These are phyloP conservation scores for Nectriaceae sp. DNA, from an alignment of 2,329 filamentous ascomycete genomes.

Conservation along the genomic window DNA sequence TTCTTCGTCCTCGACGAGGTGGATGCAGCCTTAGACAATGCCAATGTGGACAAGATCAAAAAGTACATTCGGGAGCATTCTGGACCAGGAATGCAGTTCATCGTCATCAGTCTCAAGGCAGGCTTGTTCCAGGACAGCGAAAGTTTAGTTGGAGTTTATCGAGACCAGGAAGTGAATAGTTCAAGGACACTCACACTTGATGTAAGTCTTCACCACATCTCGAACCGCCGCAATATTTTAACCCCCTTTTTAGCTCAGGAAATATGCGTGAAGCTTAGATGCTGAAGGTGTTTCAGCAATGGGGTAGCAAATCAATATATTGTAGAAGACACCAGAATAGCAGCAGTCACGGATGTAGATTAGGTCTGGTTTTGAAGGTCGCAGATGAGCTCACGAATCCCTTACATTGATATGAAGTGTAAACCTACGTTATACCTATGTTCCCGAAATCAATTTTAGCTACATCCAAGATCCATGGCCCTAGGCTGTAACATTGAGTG, in stretches of 20 bases:
- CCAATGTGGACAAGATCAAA: constrained; percentile 93
- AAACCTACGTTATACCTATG: too few species aligned
- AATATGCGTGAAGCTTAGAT: constrained; percentile 32
- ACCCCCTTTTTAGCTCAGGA: constrained; percentile 30
- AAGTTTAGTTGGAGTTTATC: constrained; percentile 91
- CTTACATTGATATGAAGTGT: constrained; percentile 7
- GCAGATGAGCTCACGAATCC: constrained; percentile 7
- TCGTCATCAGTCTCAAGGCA: constrained; percentile 95
- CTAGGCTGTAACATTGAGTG: too few species aligned
- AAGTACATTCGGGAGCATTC: constrained; percentile 95
- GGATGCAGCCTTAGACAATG: constrained; percentile 96
- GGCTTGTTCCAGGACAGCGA: constrained; percentile 96
- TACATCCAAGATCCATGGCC: too few species aligned
- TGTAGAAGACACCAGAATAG: not conserved
- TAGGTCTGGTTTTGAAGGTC: constrained; percentile 5
- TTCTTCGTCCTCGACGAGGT: constrained; percentile 99
- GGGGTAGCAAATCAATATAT: not conserved
- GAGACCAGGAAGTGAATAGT: constrained; percentile 92
- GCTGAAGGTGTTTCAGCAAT: not conserved
- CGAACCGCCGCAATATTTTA: constrained; percentile 7
- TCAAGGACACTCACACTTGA: constrained; percentile 90
- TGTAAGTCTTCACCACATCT: constrained; percentile 62
- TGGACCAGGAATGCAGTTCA: constrained; percentile 97
- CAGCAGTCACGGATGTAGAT: not conserved
- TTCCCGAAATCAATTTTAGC: too few species aligned